Evolutionary conservation across 148 eudicot species (phyloP).

Genomic region (Camellia sinensis): DNA sequence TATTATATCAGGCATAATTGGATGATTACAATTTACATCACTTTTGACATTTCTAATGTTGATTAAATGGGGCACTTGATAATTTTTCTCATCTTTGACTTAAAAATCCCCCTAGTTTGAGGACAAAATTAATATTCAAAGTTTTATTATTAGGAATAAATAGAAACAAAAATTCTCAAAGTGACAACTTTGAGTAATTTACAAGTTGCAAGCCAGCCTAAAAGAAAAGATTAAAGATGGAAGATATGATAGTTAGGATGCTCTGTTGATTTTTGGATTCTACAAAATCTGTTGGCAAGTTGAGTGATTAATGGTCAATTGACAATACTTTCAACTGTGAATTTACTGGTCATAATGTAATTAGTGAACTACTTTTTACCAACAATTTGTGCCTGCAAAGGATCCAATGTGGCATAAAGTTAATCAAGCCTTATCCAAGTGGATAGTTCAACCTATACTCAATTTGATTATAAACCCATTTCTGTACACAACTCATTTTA

Average conservation of each 20-base stretch:
- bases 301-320: background rate
- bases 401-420: too few species aligned
- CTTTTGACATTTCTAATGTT: too few species aligned
- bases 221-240: background rate
- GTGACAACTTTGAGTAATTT: conserved; percentile 11
- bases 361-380: too few species aligned
- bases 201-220: conserved; percentile 13
- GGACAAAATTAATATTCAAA: background rate
- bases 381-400: too few species aligned
- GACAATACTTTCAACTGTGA: background rate
- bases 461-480: too few species aligned
- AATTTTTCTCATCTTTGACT: background rate
- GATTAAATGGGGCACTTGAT: too few species aligned
- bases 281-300: background rate
- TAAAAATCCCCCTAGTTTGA: background rate
- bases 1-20: too few species aligned
- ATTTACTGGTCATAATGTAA: too few species aligned
- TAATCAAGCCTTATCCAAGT: too few species aligned
- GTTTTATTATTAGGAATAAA: background rate
- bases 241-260: background rate
- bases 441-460: too few species aligned
- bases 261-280: conserved; percentile 4
- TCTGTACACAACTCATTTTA: too few species aligned
- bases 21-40: too few species aligned
- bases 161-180: background rate